Conservation (phyloP, 352 stramenopile genomes). For the Phytophthora citrophthora region DNA sequence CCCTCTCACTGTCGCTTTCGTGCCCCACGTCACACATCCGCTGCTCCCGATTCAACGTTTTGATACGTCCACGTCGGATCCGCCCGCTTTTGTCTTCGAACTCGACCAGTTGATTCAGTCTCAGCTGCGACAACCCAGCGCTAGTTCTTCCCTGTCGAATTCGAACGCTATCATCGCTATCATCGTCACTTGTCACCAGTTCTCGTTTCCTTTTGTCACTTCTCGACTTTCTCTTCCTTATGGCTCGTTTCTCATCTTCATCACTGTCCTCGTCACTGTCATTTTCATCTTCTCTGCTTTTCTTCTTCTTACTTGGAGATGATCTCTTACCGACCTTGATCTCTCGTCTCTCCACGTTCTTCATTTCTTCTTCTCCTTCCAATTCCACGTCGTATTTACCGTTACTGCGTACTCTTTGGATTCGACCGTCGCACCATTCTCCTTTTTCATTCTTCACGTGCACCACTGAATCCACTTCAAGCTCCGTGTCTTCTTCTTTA, state of each 20-base stretch:
- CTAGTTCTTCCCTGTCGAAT: conserved; percentile 2
- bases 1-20: conserved; percentile 51
- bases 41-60: conserved; percentile 48
- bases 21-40: conserved; percentile 66
- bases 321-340: conserved; percentile 19
- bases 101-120: conserved; percentile 57
- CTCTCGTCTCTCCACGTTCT: conserved; percentile 33
- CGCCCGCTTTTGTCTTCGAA: conserved; percentile 58
- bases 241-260: conserved; percentile 22
- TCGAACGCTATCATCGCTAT: conserved; percentile 21
- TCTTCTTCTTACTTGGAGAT: conserved; percentile 17
- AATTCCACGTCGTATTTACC: conserved; percentile 55
- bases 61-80: conserved; percentile 55
- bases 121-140: conserved; percentile 34
- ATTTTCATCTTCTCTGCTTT: conserved; percentile 27
- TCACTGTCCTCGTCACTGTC: background rate
- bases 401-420: conserved; percentile 47
- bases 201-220: conserved; percentile 39
- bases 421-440: conserved; percentile 39
- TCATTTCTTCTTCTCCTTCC: conserved; percentile 50
- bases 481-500: conserved; percentile 15
- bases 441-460: conserved; percentile 50
- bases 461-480: conserved; percentile 37
- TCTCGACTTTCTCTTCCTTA: conserved; percentile 41
- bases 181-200: conserved; percentile 45